phyloP scores from a whole-genome alignment of 148 eudicot species.

The Rhododendron griersonianum region DNA sequence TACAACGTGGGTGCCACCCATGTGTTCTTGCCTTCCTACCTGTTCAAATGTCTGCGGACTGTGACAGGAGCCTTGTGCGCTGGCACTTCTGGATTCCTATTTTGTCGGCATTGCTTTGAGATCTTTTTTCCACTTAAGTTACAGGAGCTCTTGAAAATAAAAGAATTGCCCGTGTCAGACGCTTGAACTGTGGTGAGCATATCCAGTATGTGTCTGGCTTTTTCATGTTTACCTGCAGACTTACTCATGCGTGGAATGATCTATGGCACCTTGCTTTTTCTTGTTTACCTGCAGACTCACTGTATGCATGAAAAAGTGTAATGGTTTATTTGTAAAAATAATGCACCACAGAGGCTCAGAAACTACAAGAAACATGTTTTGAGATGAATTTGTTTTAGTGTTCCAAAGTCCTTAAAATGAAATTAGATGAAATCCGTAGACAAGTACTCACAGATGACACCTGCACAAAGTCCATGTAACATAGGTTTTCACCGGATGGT shows the following conservation, averaged over 20 bases:
- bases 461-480: not conserved
- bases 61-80: not conserved
- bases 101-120: not conserved
- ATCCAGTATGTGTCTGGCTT: not conserved
- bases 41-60: not conserved
- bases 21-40: not conserved
- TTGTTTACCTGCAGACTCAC: not conserved
- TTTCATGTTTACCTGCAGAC: not conserved
- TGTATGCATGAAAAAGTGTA: not conserved
- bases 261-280: not conserved
- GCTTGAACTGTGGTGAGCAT: not conserved
- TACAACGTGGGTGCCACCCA: not conserved
- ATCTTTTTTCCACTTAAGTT: not conserved
- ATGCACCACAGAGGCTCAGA: not conserved
- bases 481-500: not conserved
- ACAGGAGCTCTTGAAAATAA: not conserved
- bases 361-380: not conserved
- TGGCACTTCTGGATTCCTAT: not conserved
- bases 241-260: not conserved
- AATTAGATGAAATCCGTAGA: not conserved
- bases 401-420: not conserved
- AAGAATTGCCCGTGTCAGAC: not conserved
- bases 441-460: not conserved
- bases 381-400: not conserved
- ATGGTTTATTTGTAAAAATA: not conserved